A percentile compares a stretch with the other conserved stretches of the same genome.
phyloP scores from a whole-genome alignment of 202 grass and related monocot species.

The Zoysia matrella region DNA sequence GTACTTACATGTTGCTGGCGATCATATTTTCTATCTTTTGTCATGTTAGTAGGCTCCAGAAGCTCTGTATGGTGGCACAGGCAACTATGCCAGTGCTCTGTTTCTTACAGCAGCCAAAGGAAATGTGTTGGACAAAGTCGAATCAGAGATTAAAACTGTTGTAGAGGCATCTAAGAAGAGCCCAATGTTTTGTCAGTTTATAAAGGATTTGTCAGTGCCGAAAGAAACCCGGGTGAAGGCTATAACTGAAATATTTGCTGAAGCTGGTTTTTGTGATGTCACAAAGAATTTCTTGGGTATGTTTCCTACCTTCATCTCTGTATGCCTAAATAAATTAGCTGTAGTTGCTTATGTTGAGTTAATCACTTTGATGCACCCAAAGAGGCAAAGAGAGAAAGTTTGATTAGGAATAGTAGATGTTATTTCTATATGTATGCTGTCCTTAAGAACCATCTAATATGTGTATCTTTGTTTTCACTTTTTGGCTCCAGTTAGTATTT shows the following conservation, averaged over 20 bases:
- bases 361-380: conserved; percentile 10
- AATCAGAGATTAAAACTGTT: conserved; percentile 75
- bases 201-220: conserved; percentile 79
- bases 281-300: conserved; percentile 94
- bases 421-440: background rate
- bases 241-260: conserved; percentile 67
- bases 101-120: conserved; percentile 77
- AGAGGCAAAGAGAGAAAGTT: background rate
- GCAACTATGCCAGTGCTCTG: conserved; percentile 92
- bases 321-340: background rate
- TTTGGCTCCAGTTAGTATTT: background rate
- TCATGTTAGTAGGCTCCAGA: conserved; percentile 58
- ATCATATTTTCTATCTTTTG: conserved; percentile 31
- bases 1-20: background rate
- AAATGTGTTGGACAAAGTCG: conserved; percentile 82
- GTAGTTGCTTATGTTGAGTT: background rate
- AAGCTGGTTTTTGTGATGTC: conserved; percentile 85
- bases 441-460: background rate
- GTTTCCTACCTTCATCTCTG: conserved; percentile 1
- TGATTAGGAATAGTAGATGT: background rate
- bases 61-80: conserved; percentile 74
- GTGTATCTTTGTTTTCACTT: background rate
- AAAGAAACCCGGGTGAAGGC: conserved; percentile 88
- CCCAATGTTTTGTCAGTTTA: conserved; percentile 82
- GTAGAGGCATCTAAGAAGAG: conserved; percentile 43